Evolutionary conservation across 805 yeast species (phyloP).

Genomic region (Pichia nanzhaoensis): DNA sequence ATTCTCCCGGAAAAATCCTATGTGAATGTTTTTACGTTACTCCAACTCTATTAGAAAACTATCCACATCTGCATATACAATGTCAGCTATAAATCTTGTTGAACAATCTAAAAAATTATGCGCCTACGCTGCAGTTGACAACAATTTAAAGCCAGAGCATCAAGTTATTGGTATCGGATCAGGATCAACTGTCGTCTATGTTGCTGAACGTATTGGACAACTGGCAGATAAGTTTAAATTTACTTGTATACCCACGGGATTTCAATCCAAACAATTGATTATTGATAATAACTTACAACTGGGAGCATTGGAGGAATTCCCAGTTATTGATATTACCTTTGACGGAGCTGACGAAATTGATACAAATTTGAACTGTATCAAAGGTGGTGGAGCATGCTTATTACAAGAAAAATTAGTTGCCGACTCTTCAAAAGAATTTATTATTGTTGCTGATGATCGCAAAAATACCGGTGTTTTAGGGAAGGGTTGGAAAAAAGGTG

Average conservation of each 20-base stretch:
- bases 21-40: background rate
- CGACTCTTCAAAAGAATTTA: constrained; percentile 62
- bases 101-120: constrained; percentile 87
- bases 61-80: too few relatives aligned
- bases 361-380: constrained; percentile 69
- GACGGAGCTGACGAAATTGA: constrained; percentile 99
- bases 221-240: constrained; percentile 44
- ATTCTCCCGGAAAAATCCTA: too few relatives aligned
- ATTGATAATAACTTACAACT: constrained; percentile 70
- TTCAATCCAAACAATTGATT: constrained; percentile 85
- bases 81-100: constrained; percentile 29
- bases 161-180: constrained; percentile 90
- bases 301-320: constrained; percentile 78
- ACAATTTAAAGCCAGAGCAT: constrained; percentile 62
- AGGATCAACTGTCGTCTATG: constrained; percentile 96
- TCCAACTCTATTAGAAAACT: constrained; percentile 2
- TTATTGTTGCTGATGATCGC: constrained; percentile 88
- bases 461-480: constrained; percentile 76
- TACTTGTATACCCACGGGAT: constrained; percentile 92
- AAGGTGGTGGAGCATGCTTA: constrained; percentile 98
- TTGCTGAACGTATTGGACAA: constrained; percentile 89
- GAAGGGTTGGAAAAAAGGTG: constrained; percentile 77
- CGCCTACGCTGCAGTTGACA: constrained; percentile 90
- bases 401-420: constrained; percentile 96
- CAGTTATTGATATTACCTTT: constrained; percentile 83